A percentile compares a stretch with the other conserved stretches of the same genome.
phyloP scores from a whole-genome alignment of 1,284 basidiomycete genomes.

The Rhodotorula sp. region DNA sequence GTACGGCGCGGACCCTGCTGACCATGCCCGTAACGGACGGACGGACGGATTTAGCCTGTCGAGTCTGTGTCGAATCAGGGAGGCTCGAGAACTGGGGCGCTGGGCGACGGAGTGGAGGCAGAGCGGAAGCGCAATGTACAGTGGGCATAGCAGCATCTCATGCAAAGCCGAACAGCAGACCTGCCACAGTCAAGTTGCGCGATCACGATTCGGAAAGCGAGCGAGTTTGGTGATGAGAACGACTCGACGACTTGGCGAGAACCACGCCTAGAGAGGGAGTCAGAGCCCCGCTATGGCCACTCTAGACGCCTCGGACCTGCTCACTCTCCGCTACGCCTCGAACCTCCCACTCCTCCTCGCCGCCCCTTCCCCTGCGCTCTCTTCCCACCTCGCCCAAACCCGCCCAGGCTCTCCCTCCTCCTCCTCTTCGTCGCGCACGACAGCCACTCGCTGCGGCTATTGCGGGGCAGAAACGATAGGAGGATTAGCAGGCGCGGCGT shows the following conservation, averaged over 20 bases:
- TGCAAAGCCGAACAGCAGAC: neutral
- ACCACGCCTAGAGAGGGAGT: neutral
- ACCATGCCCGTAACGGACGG: too few species aligned
- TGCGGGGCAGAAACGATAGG: conserved; percentile 4
- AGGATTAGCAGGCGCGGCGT: neutral
- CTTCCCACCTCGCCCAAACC: neutral
- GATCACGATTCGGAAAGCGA: neutral
- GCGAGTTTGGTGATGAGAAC: neutral
- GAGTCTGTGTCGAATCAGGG: too few species aligned
- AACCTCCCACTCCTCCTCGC: conserved; percentile 9
- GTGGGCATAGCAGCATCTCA: too few species aligned
- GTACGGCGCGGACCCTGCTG: too few species aligned
- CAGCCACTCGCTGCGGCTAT: neutral
- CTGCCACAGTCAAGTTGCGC: too few species aligned
- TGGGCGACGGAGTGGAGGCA: too few species aligned
- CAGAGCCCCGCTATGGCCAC: neutral
- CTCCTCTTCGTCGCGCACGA: too few species aligned
- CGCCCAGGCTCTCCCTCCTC: neutral
- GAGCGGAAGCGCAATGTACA: too few species aligned
- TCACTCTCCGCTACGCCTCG: neutral
- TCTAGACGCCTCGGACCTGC: neutral
- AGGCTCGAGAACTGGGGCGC: too few species aligned
- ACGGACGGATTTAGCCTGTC: too few species aligned
- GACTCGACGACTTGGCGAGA: neutral
- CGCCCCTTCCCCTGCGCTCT: neutral